Percentiles rank a stretch among this genome's conserved stretches.
phyloP scores from a whole-genome alignment of 2,329 filamentous ascomycete species.

The Talaromyces verruculosus region DNA sequence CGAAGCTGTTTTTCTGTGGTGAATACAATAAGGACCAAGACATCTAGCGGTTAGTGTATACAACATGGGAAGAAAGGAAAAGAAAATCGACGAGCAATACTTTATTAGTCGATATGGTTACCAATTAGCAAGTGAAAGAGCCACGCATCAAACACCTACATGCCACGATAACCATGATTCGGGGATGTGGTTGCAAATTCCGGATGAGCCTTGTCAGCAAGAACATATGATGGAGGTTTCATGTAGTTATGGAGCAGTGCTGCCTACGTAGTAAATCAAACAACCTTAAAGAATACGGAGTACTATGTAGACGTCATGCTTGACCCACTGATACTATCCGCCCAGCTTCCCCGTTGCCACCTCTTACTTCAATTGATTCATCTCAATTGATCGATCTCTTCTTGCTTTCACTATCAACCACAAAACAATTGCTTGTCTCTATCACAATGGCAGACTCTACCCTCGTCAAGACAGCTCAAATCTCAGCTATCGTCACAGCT shows the following conservation, averaged over 20 bases:
- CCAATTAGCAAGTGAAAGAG: too few relatives aligned
- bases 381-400: background rate
- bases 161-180: too few relatives aligned
- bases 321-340: background rate
- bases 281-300: background rate
- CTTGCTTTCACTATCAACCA: background rate
- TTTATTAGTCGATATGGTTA: too few relatives aligned
- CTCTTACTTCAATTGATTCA: background rate
- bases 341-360: too few relatives aligned
- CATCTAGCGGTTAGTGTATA: too few relatives aligned
- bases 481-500: constrained; percentile 19
- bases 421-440: background rate
- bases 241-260: background rate
- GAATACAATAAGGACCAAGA: too few relatives aligned
- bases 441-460: constrained; percentile 20
- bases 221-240: background rate
- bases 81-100: too few relatives aligned
- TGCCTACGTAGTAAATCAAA: background rate
- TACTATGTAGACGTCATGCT: background rate
- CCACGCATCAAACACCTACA: too few relatives aligned
- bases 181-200: background rate
- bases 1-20: too few relatives aligned
- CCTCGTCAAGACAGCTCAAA: constrained; percentile 18
- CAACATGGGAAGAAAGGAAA: too few relatives aligned
- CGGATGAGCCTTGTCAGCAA: too few relatives aligned